Base-by-base conservation (phyloP, 208 protist genomes). In the Herpetomonas samuelpessoai region DNA sequence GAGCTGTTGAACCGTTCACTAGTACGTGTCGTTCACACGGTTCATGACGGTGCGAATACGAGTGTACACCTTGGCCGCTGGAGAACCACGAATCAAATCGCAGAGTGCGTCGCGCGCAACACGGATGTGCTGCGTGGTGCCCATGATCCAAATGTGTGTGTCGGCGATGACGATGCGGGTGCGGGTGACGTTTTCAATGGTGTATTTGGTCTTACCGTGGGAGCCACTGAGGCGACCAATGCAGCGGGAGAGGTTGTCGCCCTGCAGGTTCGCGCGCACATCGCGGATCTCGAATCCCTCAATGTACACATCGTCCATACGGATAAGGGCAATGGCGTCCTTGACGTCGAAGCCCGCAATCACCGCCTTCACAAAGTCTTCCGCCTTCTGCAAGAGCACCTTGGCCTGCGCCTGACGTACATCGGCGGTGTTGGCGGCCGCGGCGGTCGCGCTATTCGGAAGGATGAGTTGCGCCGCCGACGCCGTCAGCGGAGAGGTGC, bases 141-240 rank as follows among this genome's bases (percentile, higher is more conserved):
- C 99, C 77, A 99, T 95, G 50, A 99, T 93, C 85, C 99, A 98
- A 44, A 99, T 97, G 52, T 95, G 89, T 45, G 92, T 99, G 74
- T 99, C 98, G 18, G 98, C 98, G 22, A 99, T 72, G 1, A 99
- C 98, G 60, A 99, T 98, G 28, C 99, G 85, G 14, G 98, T 99
- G 28, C 96, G 92, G 7, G 98, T 99, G 1, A 98, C 88, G 70
- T 99, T 99, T 76, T 99, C 99, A 62, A 99, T 99, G 10, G 98
- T 98, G 76, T 97, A 99, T 85, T 99, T 99, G 1, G 98, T 99
- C 78, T 99, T 98, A 25, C 99, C 99, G 56, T 98, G 97, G 28
- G 98, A 98, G 39, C 99, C 99, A 39, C 97, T 98, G 60, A 99
- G 97, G 65, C 99, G 97, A 46, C 98, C 99, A 70, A 99, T 99